Evolutionary conservation across 129 eudicot species (phyloP).

Genomic region (Lactuca sativa): DNA sequence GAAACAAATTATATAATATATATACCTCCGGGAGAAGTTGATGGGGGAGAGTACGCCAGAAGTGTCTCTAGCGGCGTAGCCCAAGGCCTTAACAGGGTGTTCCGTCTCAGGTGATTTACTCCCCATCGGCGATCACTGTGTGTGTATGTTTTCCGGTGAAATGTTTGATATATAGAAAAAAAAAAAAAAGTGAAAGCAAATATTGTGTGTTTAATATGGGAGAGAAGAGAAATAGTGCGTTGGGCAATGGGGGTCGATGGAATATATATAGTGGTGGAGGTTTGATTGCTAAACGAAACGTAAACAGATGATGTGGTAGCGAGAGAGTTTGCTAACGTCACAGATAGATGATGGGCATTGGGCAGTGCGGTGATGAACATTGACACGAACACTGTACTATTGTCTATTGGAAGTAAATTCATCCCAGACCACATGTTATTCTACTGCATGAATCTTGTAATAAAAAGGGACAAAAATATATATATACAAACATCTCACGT

Average conservation of each 20-base stretch:
- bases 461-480: too few relatives aligned
- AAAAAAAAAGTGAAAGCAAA: background rate
- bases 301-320: too few relatives aligned
- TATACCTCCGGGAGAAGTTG: constrained; percentile 56
- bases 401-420: too few relatives aligned
- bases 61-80: constrained; percentile 56
- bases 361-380: background rate
- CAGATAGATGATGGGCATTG: too few relatives aligned
- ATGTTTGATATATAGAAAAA: too few relatives aligned
- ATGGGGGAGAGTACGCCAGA: constrained; percentile 50
- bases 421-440: too few relatives aligned
- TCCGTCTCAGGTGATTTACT: constrained; percentile 41
- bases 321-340: background rate
- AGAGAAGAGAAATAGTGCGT: background rate
- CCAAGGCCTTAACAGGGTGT: constrained; percentile 55
- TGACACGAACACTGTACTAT: too few relatives aligned
- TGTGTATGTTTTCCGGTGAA: background rate
- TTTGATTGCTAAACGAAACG: background rate
- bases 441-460: too few relatives aligned
- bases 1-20: background rate
- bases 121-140: constrained; percentile 10
- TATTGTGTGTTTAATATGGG: background rate
- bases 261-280: background rate
- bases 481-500: too few relatives aligned
- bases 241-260: too few relatives aligned